Base-by-base conservation (phyloP, 805 yeast genomes). In the Lachancea kluyveri region DNA sequence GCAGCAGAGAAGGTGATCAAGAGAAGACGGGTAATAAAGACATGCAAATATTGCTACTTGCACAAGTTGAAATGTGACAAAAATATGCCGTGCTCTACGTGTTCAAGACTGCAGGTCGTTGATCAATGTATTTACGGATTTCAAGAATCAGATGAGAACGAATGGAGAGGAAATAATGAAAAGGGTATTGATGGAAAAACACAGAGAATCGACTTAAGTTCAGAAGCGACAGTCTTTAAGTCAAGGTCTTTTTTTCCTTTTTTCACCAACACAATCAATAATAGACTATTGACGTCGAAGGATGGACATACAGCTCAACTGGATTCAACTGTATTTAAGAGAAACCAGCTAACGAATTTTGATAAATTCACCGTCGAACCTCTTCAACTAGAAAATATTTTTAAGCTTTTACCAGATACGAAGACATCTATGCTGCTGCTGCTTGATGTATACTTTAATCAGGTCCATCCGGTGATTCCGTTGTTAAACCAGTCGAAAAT, bases 401-500 rank as follows among this genome's bases (percentile, higher is more conserved):
- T 43, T 26, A 23, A 37, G 5, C 26, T 46, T 22, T 26, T 50
- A 5, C 55, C 55, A 3, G 29, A 43, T 6, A 32, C 22, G 10
- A 36, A 37, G 6, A 28, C 39, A 7, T 42, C 50, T 3, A 26
- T 28, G 23, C 30, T 33, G 21, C 42, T 46, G 26, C 31, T 33
- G 8, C 23, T 43, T 7, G 50, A 46, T 12, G 35, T 33, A 4
- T 52, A 42, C 37, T 47, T 51, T 21, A 44, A 42, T 7, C 27
- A 40, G 4, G 35, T 52, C 3, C 48, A 52, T 29, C 53, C 58
- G 6, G 47, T 52, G 5, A 36, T 52, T n/a, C 58, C 58, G 3
- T 27, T 52, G 6, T 14, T 52, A 7, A 32, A 33, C 16, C 38
- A 36, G 28, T 28, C 33, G 11, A 31, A 28, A 9, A 30, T 48